Percentiles rank a stretch among this genome's conserved stretches.
phyloP scores from a whole-genome alignment of 352 stramenopile genomes.

The Pythium oligandrum region DNA sequence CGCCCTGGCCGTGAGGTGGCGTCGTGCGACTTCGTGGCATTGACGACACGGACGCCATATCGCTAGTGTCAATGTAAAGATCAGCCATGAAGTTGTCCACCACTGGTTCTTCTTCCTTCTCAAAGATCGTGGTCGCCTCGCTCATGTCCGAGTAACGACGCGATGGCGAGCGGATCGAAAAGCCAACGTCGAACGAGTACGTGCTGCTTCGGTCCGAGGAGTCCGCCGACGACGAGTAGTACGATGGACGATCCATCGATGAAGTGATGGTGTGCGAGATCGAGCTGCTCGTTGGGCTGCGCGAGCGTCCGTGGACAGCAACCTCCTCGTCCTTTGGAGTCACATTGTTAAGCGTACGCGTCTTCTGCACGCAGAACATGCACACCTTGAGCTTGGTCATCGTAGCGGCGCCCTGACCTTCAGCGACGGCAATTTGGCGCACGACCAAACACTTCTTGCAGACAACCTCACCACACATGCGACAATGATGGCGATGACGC shows the following conservation, averaged over 20 bases:
- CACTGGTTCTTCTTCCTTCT: not conserved
- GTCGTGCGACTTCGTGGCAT: not conserved
- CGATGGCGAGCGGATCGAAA: conserved; percentile 8
- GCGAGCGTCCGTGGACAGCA: too few relatives aligned
- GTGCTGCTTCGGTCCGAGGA: conserved; percentile 3
- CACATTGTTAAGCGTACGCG: not conserved
- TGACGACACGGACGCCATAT: conserved; percentile 3
- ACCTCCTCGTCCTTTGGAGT: too few relatives aligned
- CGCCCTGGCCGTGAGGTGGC: too few relatives aligned
- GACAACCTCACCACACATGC: conserved; percentile 76
- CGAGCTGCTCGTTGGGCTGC: not conserved
- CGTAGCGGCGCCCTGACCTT: not conserved
- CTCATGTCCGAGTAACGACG: conserved; percentile 12
- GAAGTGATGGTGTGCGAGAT: conserved; percentile 7
- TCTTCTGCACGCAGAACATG: conserved; percentile 18
- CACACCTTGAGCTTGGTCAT: conserved; percentile 16
- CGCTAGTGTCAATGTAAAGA: conserved; percentile 11
- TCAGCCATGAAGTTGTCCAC: conserved; percentile 4
- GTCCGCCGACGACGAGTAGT: not conserved
- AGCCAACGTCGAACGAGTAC: conserved; percentile 7
- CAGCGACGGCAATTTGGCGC: conserved; percentile 2
- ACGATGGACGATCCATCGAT: conserved; percentile 9
- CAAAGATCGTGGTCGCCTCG: conserved; percentile 11
- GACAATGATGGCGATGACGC: conserved; percentile 65
- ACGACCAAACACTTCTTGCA: conserved; percentile 24